Conservation (phyloP, 306 rosid genomes). For the Sphenostylis stenocarpa region DNA sequence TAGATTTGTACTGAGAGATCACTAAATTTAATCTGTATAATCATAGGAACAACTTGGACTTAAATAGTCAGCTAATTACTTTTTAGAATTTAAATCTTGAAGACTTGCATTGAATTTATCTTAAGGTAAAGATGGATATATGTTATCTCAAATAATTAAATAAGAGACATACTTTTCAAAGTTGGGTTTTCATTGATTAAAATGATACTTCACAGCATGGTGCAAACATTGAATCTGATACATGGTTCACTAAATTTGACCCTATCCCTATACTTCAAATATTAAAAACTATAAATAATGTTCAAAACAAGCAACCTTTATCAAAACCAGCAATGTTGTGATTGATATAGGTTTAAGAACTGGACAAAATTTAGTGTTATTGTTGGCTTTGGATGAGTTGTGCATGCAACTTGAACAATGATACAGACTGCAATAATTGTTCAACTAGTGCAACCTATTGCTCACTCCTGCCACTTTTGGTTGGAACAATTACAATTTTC, state of each 20-base stretch:
- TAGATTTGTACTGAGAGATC: not conserved
- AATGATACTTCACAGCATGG: not conserved
- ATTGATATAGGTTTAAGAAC: not conserved
- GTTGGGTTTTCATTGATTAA: slow-evolving; percentile 5
- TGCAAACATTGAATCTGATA: not conserved
- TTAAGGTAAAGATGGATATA: not conserved
- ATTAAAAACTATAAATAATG: not conserved
- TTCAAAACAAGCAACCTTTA: not conserved
- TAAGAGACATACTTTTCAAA: not conserved
- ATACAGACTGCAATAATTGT: not conserved
- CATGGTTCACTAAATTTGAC: not conserved
- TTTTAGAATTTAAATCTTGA: not conserved
- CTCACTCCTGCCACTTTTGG: not conserved
- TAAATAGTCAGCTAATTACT: not conserved
- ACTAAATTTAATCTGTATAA: not conserved
- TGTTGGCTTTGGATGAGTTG: not conserved
- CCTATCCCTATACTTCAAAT: not conserved
- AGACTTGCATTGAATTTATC: not conserved
- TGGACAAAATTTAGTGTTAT: slow-evolving; percentile 10
- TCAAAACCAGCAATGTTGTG: not conserved
- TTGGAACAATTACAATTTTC: not conserved
- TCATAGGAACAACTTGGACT: not conserved
- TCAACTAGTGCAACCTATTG: not conserved
- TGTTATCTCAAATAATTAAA: not conserved
- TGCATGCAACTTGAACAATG: slow-evolving; percentile 19